These are phyloP conservation scores for Lentinula edodes DNA, from an alignment of 768 basidiomycete species.

Conservation along the genomic window DNA sequence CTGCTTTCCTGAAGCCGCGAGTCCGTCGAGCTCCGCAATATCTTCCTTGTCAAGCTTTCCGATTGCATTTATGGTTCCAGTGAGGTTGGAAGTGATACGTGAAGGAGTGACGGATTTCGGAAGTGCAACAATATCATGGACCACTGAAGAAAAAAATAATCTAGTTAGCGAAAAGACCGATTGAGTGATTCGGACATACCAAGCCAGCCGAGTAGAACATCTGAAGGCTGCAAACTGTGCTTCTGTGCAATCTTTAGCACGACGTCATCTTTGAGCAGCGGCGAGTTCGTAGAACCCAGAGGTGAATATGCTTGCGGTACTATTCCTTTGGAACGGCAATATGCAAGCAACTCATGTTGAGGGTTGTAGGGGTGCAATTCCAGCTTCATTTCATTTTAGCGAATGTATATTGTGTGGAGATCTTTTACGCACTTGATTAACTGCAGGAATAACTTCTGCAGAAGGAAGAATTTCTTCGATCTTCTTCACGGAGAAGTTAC, in stretches of 20 bases:
- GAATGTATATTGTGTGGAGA: background rate
- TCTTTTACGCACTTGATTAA: constrained; percentile 54
- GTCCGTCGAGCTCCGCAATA: constrained; percentile 48
- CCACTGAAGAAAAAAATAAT: constrained; percentile 39
- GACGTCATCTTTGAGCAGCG: constrained; percentile 57
- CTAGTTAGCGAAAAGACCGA: background rate
- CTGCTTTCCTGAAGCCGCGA: constrained; percentile 57
- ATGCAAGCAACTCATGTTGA: constrained; percentile 61
- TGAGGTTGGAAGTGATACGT: constrained; percentile 58
- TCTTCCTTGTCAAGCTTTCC: constrained; percentile 45
- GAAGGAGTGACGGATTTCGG: constrained; percentile 74
- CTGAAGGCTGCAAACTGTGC: constrained; percentile 46
- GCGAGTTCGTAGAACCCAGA: constrained; percentile 64
- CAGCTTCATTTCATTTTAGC: constrained; percentile 33
- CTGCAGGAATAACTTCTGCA: constrained; percentile 63
- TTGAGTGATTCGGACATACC: constrained; percentile 27
- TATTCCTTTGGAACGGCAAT: constrained; percentile 61
- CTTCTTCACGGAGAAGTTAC: constrained; percentile 67
- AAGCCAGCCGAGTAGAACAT: constrained; percentile 60
- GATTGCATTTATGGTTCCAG: constrained; percentile 42
- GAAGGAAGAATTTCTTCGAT: constrained; percentile 66
- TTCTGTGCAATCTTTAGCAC: constrained; percentile 56
- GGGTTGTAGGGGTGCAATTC: constrained; percentile 74
- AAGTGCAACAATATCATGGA: constrained; percentile 48
- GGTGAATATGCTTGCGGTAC: constrained; percentile 78